A percentile compares a stretch with the other conserved stretches of the same genome.
phyloP scores from a whole-genome alignment of 805 yeast species.

The Kodamaea hsintzibuensis region DNA sequence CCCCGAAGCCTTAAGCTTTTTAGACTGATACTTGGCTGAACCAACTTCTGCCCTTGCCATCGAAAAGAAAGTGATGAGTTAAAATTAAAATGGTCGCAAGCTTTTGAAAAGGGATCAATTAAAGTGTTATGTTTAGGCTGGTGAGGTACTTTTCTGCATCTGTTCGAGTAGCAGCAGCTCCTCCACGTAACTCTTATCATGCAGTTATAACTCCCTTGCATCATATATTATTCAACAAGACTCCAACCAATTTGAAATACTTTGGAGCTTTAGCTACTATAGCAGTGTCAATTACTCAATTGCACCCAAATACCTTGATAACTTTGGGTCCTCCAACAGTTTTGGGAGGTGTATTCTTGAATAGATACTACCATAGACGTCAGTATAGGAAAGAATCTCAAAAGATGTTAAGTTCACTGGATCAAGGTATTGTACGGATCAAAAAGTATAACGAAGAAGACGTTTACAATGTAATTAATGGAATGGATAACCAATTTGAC shows the following conservation, averaged over 20 bases:
- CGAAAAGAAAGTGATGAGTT: not conserved
- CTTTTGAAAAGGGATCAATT: not conserved
- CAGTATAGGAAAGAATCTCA: slow-evolving; percentile 15
- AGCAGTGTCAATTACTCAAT: slow-evolving; percentile 31
- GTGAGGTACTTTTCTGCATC: slow-evolving; percentile 1
- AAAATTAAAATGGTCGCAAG: not conserved
- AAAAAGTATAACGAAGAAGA: slow-evolving; percentile 34
- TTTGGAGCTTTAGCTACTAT: slow-evolving; percentile 25
- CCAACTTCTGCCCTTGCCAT: slow-evolving; percentile 42
- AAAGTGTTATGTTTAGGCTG: not conserved
- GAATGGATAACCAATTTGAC: slow-evolving; percentile 41
- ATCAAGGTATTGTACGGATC: slow-evolving; percentile 17
- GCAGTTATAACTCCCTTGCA: slow-evolving; percentile 25
- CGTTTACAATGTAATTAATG: slow-evolving; percentile 29
- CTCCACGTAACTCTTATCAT: slow-evolving; percentile 35
- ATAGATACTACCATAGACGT: slow-evolving; percentile 15
- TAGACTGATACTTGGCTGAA: slow-evolving; percentile 64
- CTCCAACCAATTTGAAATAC: slow-evolving; percentile 30
- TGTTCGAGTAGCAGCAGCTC: slow-evolving; percentile 15
- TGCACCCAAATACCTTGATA: slow-evolving; percentile 37
- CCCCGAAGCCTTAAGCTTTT: slow-evolving; percentile 78
- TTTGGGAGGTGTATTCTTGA: slow-evolving; percentile 27
- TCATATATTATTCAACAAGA: slow-evolving; percentile 26
- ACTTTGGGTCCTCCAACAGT: slow-evolving; percentile 40
- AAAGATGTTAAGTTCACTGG: slow-evolving; percentile 13